phyloP scores from a whole-genome alignment of 1,284 basidiomycete genomes.

The Takashimella koratensis region DNA sequence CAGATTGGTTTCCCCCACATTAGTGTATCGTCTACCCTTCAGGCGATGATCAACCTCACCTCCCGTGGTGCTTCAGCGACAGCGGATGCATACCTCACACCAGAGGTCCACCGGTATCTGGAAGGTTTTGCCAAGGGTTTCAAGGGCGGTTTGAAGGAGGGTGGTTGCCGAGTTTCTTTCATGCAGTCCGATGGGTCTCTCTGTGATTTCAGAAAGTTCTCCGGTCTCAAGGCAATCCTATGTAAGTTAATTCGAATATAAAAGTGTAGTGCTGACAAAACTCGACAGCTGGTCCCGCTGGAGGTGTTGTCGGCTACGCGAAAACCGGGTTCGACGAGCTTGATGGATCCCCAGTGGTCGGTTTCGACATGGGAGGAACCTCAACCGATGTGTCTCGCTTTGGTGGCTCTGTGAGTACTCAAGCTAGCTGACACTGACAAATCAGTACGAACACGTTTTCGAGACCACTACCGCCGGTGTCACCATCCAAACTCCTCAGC shows the following conservation, averaged over 20 bases:
- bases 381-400: conserved; percentile 56
- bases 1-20: conserved; percentile 13
- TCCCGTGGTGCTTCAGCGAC: conserved; percentile 48
- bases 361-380: conserved; percentile 21
- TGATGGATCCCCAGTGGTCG: conserved; percentile 40
- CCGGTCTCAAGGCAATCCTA: conserved; percentile 7
- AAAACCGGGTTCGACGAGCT: conserved; percentile 38
- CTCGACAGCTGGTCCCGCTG: conserved; percentile 50
- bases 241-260: no score
- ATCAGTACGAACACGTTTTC: conserved; percentile 1
- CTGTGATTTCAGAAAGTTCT: conserved; percentile 2
- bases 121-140: conserved; percentile 32
- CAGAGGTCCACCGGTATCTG: conserved; percentile 44
- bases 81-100: conserved; percentile 52
- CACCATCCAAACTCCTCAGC: conserved; percentile 29
- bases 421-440: conserved; percentile 75
- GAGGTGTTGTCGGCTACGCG: conserved; percentile 51
- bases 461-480: conserved; percentile 12
- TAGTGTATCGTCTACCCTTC: conserved; percentile 6
- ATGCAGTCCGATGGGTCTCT: conserved; percentile 45
- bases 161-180: conserved; percentile 27
- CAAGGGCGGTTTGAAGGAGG: conserved; percentile 6
- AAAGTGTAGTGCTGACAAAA: no score
- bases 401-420: no score
- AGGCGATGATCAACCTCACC: conserved; percentile 37